Conservation (phyloP, 306 rosid genomes). For the Sindora glabra region DNA sequence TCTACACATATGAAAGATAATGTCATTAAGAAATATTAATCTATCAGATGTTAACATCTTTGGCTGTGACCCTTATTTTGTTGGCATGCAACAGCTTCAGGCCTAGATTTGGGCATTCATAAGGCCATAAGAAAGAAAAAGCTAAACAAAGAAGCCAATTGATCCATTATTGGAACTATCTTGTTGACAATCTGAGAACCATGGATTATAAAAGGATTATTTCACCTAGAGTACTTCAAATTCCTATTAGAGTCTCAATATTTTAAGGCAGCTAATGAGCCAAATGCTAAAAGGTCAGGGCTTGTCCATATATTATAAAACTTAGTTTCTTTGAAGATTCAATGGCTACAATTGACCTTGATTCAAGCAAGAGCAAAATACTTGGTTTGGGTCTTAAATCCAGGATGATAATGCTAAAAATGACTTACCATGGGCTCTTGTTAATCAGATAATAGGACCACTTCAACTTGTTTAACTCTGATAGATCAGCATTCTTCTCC, state of each 20-base stretch:
- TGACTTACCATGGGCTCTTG: conserved; percentile 81
- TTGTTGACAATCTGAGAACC: too few species aligned
- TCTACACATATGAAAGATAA: background rate
- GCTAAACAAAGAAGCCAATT: background rate
- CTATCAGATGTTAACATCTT: background rate
- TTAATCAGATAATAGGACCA: conserved; percentile 84
- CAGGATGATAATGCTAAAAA: conserved; percentile 1
- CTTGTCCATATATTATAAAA: background rate
- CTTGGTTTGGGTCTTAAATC: background rate
- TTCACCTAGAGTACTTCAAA: background rate
- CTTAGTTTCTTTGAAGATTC: background rate
- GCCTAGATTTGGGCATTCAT: background rate
- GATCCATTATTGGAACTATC: too few species aligned
- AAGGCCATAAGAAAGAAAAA: background rate
- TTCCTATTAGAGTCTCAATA: background rate
- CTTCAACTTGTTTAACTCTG: conserved; percentile 73
- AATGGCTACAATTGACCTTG: background rate
- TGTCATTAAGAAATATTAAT: background rate
- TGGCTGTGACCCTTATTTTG: background rate
- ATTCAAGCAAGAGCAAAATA: background rate
- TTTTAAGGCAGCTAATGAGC: background rate
- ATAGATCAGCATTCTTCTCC: conserved; percentile 55
- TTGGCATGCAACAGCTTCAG: background rate
- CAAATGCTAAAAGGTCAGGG: background rate
- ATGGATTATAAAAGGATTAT: background rate